Base-by-base conservation (phyloP, 805 yeast species). In the Blastobotrys americana region DNA sequence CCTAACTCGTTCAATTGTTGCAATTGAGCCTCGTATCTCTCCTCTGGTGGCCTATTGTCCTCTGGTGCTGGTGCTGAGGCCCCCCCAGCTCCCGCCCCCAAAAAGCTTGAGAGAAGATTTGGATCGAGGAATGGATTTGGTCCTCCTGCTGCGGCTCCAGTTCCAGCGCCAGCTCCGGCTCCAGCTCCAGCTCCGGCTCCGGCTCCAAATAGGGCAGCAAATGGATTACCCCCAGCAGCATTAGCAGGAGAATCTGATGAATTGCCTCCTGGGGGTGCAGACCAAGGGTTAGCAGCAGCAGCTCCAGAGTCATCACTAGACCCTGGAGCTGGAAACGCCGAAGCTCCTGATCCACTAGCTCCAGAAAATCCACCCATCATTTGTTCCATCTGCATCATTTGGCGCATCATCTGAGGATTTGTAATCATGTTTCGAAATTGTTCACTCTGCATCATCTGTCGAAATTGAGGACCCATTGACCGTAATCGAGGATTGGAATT, bases 381-480 rank as follows among this genome's bases (percentile, higher is more conserved):
- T 51, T 80, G 71, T 47, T 82, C 81, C 76, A 87, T 73, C 52
- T 77, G 77, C 84, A 87, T 78, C 77, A 84, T 39, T 41, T 44
- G 46, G 21, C 38, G 42, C 42, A 39, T 33, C 38, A 19, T 25
- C 31, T 85, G 86, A 2, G 97, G 97, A 61, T 90, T 86, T 9
- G 84, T 71, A 58, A 84, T 52, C 80, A 82, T 78, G 57, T 80
- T 81, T 64, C 96, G 77, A 60, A 89, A 79, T 59, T 78, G 74
- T 13, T 90, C 95, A 59, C 82, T 79, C 63, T 84, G 95, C 56
- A 90, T 66, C 80, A 88, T 73, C 60, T 84, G 78, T 58, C 96
- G 76, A 18, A 84, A 89, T 60, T 83, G 86, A 5, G 96, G 96
- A 9, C 95, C 95, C 88, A 86, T 77, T 21, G 52, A 56, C 49